phyloP scores from a whole-genome alignment of 495 filamentous ascomycete species.

The Daldinia childiae region DNA sequence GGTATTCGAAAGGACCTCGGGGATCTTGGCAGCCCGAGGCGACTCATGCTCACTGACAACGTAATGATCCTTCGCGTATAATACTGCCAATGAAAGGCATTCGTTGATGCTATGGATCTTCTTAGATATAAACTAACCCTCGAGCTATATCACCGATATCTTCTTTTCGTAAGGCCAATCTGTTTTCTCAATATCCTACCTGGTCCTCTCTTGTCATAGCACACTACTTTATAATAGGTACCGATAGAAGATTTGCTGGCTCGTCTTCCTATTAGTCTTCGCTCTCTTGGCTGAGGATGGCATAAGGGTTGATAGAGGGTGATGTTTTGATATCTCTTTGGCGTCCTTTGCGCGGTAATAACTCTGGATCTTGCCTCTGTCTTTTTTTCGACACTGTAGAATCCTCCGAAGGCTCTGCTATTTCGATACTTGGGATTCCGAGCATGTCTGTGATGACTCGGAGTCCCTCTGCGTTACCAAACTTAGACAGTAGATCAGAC shows the following conservation, averaged over 20 bases:
- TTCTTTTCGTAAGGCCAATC: background rate
- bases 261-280: constrained; percentile 15
- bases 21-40: constrained; percentile 32
- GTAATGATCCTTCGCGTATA: background rate
- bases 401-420: background rate
- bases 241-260: background rate
- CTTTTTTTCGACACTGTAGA: constrained; percentile 3
- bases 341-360: constrained; percentile 3
- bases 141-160: background rate
- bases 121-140: background rate
- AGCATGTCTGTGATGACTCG: constrained; percentile 30
- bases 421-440: constrained; percentile 20
- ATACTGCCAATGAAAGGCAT: background rate
- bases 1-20: constrained; percentile 26
- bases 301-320: constrained; percentile 36
- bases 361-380: constrained; percentile 14
- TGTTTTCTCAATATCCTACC: background rate
- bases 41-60: background rate
- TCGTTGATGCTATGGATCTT: background rate
- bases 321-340: constrained; percentile 15
- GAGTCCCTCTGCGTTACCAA: constrained; percentile 18
- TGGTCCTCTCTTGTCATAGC: background rate
- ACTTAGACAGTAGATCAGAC: constrained; percentile 14
- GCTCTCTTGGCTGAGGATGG: constrained; percentile 33
- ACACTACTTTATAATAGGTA: background rate